phyloP scores from a whole-genome alignment of 495 filamentous ascomycete species.

The Penicillium atrosanguineum region DNA sequence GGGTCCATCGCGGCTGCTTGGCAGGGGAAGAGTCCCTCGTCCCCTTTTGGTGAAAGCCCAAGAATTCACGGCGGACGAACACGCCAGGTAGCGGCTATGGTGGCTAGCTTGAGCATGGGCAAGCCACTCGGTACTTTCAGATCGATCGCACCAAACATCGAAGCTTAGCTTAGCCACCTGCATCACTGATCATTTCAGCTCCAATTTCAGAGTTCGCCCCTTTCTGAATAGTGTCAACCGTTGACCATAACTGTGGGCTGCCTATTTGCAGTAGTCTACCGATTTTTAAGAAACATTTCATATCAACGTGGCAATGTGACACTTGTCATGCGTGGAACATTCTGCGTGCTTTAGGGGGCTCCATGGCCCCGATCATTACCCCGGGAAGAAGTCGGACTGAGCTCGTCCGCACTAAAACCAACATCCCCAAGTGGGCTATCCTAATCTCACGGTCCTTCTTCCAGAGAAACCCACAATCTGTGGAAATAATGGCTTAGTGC shows the following conservation, averaged over 20 bases:
- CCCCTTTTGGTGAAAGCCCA: background rate
- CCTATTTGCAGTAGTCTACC: too few relatives aligned
- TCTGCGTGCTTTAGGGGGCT: background rate
- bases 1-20: background rate
- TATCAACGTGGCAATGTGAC: background rate
- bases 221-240: background rate
- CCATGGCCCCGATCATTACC: background rate
- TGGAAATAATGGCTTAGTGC: background rate
- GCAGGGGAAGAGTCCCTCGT: background rate
- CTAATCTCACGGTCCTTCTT: slow-evolving; percentile 4
- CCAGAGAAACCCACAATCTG: background rate
- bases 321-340: background rate
- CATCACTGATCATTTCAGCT: slow-evolving; percentile 3
- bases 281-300: background rate
- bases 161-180: slow-evolving; percentile 4
- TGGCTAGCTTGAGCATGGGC: background rate
- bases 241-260: background rate
- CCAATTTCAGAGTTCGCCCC: background rate
- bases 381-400: slow-evolving; percentile 1
- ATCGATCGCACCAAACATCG: background rate
- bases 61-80: background rate
- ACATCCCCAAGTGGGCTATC: slow-evolving; percentile 5
- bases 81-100: background rate
- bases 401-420: slow-evolving; percentile 3
- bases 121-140: slow-evolving; percentile 2